Evolutionary conservation across 768 basidiomycete species (phyloP).

Genomic region (Suillus hirtellus): DNA sequence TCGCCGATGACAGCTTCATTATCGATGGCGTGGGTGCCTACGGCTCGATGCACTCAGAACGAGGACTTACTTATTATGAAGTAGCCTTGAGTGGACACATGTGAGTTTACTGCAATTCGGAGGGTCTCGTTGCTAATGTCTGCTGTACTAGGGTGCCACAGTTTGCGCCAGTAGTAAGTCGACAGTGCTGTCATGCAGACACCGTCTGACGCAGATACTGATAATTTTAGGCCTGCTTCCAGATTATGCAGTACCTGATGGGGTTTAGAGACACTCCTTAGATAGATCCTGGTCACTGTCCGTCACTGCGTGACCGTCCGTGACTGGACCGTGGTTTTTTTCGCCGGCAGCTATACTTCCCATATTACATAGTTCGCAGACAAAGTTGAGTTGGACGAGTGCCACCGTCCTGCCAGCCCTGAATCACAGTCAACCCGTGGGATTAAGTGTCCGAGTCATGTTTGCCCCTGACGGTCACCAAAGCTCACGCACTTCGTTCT

Average conservation of each 20-base stretch:
- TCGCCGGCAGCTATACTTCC: too few species aligned
- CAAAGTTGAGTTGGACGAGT: neutral
- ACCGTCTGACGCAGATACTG: neutral
- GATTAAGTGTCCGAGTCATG: neutral
- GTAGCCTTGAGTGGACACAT: neutral
- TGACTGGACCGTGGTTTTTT: too few species aligned
- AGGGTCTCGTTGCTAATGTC: neutral
- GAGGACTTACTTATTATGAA: neutral
- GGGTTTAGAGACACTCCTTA: neutral
- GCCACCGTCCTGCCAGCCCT: neutral
- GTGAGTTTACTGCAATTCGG: neutral
- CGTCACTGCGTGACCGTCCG: too few species aligned
- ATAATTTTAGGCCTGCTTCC: neutral
- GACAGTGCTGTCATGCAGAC: neutral
- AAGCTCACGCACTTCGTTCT: neutral
- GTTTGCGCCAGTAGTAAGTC: neutral
- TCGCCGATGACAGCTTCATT: neutral
- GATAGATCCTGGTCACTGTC: too few species aligned
- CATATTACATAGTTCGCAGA: neutral
- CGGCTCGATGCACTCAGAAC: neutral
- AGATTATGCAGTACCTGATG: constrained; percentile 1
- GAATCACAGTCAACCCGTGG: neutral
- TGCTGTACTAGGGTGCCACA: neutral
- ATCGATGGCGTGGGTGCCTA: neutral
- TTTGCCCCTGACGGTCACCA: neutral